phyloP scores from a whole-genome alignment of 2,329 filamentous ascomycete genomes.

The Exophiala calicioides region DNA sequence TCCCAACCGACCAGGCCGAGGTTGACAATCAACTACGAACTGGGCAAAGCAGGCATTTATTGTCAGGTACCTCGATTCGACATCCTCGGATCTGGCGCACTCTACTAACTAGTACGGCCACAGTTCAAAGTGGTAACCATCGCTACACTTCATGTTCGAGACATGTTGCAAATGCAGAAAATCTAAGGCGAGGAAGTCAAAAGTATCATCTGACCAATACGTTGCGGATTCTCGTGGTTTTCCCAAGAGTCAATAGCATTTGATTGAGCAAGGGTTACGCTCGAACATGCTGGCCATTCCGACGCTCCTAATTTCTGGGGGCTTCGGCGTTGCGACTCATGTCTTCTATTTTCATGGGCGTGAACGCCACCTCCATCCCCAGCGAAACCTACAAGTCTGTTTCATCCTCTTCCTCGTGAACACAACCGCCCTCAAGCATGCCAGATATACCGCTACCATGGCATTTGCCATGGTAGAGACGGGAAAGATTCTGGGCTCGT shows the following conservation, averaged over 20 bases:
- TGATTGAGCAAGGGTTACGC: neutral
- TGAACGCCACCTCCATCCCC: constrained; percentile 9
- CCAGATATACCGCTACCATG: constrained; percentile 4
- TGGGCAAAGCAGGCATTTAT: neutral
- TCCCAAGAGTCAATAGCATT: neutral
- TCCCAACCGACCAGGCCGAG: too few species aligned
- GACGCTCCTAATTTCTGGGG: constrained; percentile 1
- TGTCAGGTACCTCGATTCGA: too few species aligned
- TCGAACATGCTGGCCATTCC: constrained; percentile 4
- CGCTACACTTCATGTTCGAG: neutral
- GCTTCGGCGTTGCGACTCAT: constrained; percentile 3
- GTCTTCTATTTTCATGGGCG: constrained; percentile 7
- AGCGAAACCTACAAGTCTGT: constrained; percentile 6
- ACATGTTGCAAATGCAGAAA: neutral
- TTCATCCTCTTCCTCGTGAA: constrained; percentile 6
- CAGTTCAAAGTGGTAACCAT: neutral
- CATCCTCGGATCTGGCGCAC: too few species aligned
- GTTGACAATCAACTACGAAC: too few species aligned
- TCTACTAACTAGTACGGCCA: too few species aligned
- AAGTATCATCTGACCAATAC: neutral
- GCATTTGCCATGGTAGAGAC: constrained; percentile 7
- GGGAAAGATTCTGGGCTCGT: constrained; percentile 7
- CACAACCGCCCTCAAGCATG: constrained; percentile 2
- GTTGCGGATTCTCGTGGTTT: too few species aligned
- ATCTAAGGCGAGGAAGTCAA: neutral